A percentile compares a stretch with the other conserved stretches of the same genome.
phyloP scores from a whole-genome alignment of 169 alveolate species.

The Plasmodium cynomolgi region DNA sequence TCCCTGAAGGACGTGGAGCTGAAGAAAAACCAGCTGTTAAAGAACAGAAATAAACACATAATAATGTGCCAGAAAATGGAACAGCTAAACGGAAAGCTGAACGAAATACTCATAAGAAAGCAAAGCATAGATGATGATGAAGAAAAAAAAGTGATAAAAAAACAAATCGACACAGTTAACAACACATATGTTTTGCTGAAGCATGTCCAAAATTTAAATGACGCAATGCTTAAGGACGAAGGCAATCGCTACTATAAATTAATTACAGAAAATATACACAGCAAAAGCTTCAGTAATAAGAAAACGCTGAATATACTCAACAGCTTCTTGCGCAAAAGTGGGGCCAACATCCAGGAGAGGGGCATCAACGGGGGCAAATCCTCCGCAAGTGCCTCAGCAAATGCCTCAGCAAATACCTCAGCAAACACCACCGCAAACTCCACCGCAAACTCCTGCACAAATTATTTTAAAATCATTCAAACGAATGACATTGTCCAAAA shows the following conservation, averaged over 20 bases:
- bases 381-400: not conserved
- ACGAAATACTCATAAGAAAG: constrained; percentile 59
- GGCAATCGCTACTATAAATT: constrained; percentile 30
- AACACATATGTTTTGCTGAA: constrained; percentile 49
- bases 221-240: constrained; percentile 35
- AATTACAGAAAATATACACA: constrained; percentile 42
- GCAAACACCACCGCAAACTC: no score
- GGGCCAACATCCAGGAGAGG: constrained; percentile 26
- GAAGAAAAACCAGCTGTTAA: constrained; percentile 45
- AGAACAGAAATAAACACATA: constrained; percentile 58
- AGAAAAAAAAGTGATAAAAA: constrained; percentile 45
- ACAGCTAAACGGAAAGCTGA: constrained; percentile 42
- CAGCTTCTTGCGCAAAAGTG: constrained; percentile 33
- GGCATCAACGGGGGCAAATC: not conserved
- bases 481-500: constrained; percentile 40
- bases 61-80: constrained; percentile 73
- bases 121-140: constrained; percentile 74
- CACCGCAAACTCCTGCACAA: not conserved
- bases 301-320: constrained; percentile 54
- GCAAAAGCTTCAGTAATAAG: constrained; percentile 40
- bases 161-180: constrained; percentile 43
- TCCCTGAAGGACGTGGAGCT: constrained; percentile 47
- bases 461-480: constrained; percentile 41
- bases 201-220: constrained; percentile 61
- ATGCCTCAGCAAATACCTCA: no score